A percentile compares a stretch with the other conserved stretches of the same genome.
These are phyloP conservation scores for Colletotrichum sp. DNA, from an alignment of 2,329 filamentous ascomycete species.

Conservation along the genomic window DNA sequence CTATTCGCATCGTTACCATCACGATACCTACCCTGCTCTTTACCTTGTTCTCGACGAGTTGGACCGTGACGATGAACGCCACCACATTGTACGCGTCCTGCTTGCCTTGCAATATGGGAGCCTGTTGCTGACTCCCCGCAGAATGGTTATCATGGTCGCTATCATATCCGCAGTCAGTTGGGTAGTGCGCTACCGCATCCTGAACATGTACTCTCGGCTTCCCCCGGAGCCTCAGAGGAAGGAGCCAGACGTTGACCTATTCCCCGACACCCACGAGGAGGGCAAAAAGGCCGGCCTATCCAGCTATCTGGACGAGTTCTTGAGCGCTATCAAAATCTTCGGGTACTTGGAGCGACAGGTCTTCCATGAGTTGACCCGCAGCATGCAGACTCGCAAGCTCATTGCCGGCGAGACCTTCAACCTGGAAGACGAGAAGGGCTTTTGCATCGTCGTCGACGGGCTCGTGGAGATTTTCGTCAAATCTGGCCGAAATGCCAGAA, in stretches of 20 bases:
- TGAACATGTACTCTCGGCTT: constrained; percentile 95
- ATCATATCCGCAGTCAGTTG: constrained; percentile 88
- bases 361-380: constrained; percentile 95
- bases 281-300: constrained; percentile 88
- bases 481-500: constrained; percentile 66
- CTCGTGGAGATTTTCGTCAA: constrained; percentile 98
- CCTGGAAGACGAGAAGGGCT: constrained; percentile 96
- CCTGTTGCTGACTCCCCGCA: constrained; percentile 35
- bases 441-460: constrained; percentile 96
- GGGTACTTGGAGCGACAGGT: constrained; percentile 95
- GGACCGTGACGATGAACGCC: constrained; percentile 98
- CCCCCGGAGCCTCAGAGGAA: constrained; percentile 95
- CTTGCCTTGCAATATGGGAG: background rate
- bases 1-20: constrained; percentile 84
- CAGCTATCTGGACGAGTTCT: constrained; percentile 97
- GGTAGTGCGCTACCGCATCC: constrained; percentile 92
- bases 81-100: constrained; percentile 78
- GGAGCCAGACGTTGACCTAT: constrained; percentile 93
- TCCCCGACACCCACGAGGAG: constrained; percentile 89
- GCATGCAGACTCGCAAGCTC: constrained; percentile 97
- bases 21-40: constrained; percentile 90
- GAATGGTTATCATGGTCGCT: constrained; percentile 77
- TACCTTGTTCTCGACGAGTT: constrained; percentile 85
- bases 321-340: constrained; percentile 99
- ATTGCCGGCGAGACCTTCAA: constrained; percentile 96